Evolutionary conservation across 805 yeast genomes (phyloP), one percentile per base, ranked within the genome.

Genomic region (Hanseniaspora taiwanica): DNA sequence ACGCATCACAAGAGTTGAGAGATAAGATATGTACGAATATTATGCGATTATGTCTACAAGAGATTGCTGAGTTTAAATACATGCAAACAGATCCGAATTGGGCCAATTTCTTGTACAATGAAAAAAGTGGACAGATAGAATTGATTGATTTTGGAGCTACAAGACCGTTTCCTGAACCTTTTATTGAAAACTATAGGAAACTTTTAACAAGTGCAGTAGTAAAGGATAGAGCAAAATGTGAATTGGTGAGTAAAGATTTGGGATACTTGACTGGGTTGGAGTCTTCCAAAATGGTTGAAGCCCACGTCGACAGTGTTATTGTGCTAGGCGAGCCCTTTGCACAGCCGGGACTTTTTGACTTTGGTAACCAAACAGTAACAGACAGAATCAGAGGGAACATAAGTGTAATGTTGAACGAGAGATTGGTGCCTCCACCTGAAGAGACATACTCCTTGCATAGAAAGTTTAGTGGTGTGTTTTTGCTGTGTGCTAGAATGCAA

Each of bases 31-130:
- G 94, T 14, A 73, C 83, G 3, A 72, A 80, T 48, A 77, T 91
- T 39, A 81, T 91, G 95, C 72, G 84, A 47, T 66, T 91, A 33
- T 86, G 96, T 54, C 64, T 91, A 37, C 67, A 72, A 49, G 98
- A 91, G 61, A 82, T 91, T 57, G 83, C 86, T 12, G 65, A 73
- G 49, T 87, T 81, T 64, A 73, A 72, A 52, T 89, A 80, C 63
- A 91, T 91, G 98, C 98, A 91, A 63, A 89, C 97, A 1, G 98
- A 91, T 63, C 98, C 98, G 39, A 91, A 91, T 59, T 91, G 98
- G 98, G 96, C 98, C 35, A 91, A 91, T 59, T 91, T 91, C 63
- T 62, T 91, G 44, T 86, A 82, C 64, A 86, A 91, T 54, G 66
- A 66, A 25, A 49, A 64, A n/a, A 76, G 86, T 2, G 61, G 72